Percentiles rank a stretch among this genome's conserved stretches.
These are phyloP conservation scores for Hypoxylon sp. DNA, from an alignment of 2,329 filamentous ascomycete species.

Conservation along the genomic window DNA sequence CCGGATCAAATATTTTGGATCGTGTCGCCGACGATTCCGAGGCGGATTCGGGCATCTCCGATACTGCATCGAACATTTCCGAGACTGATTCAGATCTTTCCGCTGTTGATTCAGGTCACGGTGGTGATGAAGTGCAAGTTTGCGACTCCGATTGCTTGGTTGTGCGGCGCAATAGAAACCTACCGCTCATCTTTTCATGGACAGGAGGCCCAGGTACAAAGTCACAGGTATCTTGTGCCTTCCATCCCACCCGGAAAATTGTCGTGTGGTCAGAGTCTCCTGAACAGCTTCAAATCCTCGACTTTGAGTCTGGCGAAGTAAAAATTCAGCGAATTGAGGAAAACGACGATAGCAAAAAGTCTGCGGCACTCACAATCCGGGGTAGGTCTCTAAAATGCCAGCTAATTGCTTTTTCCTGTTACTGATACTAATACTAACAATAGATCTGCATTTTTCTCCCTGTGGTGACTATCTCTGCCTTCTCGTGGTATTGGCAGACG, in stretches of 20 bases:
- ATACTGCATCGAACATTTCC: neutral
- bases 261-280: neutral
- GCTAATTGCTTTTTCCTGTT: neutral
- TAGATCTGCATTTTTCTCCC: slow-evolving; percentile 1
- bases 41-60: neutral
- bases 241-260: slow-evolving; percentile 8
- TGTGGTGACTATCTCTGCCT: neutral
- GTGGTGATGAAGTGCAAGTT: neutral
- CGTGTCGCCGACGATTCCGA: neutral
- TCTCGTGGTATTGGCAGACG: neutral
- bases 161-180: neutral
- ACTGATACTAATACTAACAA: neutral
- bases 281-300: slow-evolving; percentile 6
- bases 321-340: neutral
- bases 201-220: neutral
- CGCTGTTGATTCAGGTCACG: neutral
- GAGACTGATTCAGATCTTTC: neutral
- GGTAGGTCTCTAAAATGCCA: neutral
- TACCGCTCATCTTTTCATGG: neutral
- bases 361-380: neutral
- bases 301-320: neutral
- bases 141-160: neutral
- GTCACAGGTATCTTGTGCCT: slow-evolving; percentile 14
- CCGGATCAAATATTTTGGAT: neutral
- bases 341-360: neutral